phyloP scores from a whole-genome alignment of 2,329 filamentous ascomycete genomes.

The Cadophora sp. region DNA sequence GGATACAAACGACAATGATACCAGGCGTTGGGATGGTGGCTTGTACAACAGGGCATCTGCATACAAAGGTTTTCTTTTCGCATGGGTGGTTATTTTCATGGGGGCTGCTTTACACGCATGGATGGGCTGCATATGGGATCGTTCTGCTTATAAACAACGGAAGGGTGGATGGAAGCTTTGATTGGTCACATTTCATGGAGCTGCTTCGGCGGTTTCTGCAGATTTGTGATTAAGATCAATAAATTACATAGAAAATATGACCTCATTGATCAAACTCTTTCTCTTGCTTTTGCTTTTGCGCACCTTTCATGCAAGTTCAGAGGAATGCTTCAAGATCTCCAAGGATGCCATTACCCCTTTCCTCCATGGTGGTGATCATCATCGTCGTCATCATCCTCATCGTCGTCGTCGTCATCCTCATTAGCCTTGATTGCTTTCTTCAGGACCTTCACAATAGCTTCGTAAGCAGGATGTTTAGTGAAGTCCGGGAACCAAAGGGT shows the following conservation, averaged over 20 bases:
- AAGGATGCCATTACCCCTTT: constrained; percentile 1
- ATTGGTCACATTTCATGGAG: background rate
- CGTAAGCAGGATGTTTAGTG: constrained; percentile 38
- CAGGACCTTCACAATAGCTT: constrained; percentile 44
- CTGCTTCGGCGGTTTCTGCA: background rate
- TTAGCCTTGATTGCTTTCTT: constrained; percentile 43
- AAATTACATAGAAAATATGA: background rate
- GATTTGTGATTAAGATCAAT: background rate
- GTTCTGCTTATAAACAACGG: background rate
- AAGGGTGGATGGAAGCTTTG: background rate
- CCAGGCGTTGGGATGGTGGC: constrained; percentile 16
- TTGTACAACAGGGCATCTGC: constrained; percentile 5
- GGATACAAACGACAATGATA: constrained; percentile 10
- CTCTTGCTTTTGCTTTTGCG: background rate
- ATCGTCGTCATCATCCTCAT: background rate
- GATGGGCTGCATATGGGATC: background rate
- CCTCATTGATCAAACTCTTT: constrained; percentile 3
- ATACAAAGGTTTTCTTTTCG: background rate
- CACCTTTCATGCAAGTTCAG: background rate
- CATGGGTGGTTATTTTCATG: background rate
- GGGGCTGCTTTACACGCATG: background rate
- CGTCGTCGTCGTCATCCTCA: constrained; percentile 14
- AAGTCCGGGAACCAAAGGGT: constrained; percentile 34
- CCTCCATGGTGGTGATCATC: constrained; percentile 3
- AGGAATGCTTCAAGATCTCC: background rate